Evolutionary conservation across 768 basidiomycete genomes (phyloP).

Genomic region (Pleurotus salmoneostramineus): DNA sequence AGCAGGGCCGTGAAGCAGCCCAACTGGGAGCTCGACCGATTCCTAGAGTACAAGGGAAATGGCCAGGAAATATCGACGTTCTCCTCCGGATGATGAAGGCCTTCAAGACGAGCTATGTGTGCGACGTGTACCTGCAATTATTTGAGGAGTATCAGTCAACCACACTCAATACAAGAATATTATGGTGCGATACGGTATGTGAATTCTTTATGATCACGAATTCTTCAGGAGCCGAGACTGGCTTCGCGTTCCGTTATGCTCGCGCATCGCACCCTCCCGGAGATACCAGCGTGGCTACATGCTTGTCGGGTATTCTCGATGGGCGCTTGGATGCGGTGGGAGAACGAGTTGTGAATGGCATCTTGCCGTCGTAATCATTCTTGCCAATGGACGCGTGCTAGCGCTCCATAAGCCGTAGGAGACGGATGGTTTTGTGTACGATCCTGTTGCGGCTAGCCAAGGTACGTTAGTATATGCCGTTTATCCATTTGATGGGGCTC

Average conservation of each 20-base stretch:
- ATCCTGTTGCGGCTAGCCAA: no score
- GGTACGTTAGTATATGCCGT: no score
- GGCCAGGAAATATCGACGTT: conserved; percentile 78
- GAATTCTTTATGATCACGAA: conserved; percentile 1
- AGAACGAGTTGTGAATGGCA: no score
- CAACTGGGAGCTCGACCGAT: conserved; percentile 47
- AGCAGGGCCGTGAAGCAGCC: conserved; percentile 39
- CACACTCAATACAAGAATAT: conserved; percentile 62
- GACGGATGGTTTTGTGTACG: no score
- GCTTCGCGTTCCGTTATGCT: not conserved
- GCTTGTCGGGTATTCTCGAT: no score
- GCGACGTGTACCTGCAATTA: conserved; percentile 59
- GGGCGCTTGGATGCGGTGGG: no score
- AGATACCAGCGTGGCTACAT: no score
- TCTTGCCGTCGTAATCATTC: no score
- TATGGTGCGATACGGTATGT: conserved; percentile 69
- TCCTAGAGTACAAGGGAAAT: conserved; percentile 60
- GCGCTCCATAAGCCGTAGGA: no score
- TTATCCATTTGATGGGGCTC: no score
- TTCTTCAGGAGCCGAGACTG: no score
- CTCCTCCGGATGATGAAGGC: conserved; percentile 52
- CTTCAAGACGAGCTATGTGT: conserved; percentile 56
- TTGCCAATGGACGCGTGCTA: no score
- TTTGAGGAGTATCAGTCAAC: conserved; percentile 70
- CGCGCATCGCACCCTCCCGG: not conserved